Percentiles rank a stretch among this genome's conserved stretches.
Conservation (phyloP, 1,284 basidiomycete genomes). For the Sphaerobolus stellatus region DNA sequence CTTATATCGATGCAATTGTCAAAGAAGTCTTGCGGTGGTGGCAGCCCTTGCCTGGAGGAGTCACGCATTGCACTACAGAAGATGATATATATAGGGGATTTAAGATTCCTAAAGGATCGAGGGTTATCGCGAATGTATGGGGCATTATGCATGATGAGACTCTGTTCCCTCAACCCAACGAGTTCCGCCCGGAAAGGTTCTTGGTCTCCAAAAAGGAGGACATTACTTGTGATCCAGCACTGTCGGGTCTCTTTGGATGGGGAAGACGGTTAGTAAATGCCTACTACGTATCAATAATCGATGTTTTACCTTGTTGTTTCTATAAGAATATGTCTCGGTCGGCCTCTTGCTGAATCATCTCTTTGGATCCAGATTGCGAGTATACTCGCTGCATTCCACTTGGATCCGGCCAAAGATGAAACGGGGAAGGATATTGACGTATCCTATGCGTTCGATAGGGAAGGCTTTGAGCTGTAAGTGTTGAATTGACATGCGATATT, state of each 20-base stretch:
- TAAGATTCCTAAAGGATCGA: constrained; percentile 39
- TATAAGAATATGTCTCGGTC: constrained; percentile 17
- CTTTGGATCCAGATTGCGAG: constrained; percentile 15
- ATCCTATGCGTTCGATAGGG: neutral
- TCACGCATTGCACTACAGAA: constrained; percentile 42
- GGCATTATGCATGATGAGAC: constrained; percentile 27
- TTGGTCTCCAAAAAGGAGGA: constrained; percentile 2
- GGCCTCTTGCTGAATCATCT: constrained; percentile 16
- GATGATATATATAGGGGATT: constrained; percentile 46
- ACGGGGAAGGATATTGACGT: constrained; percentile 5
- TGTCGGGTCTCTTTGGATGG: too few relatives aligned
- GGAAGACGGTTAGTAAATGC: too few relatives aligned
- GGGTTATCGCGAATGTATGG: constrained; percentile 47
- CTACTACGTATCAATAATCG: too few relatives aligned
- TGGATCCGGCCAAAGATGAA: constrained; percentile 12
- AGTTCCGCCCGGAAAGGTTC: constrained; percentile 26
- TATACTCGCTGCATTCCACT: constrained; percentile 15
- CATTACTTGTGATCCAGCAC: neutral
- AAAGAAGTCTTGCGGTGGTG: constrained; percentile 25
- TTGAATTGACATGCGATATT: too few relatives aligned
- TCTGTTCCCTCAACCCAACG: constrained; percentile 22
- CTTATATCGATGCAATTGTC: constrained; percentile 22
- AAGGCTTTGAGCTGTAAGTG: too few relatives aligned
- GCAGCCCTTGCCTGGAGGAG: constrained; percentile 26
- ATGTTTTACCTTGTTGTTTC: too few relatives aligned